These are phyloP conservation scores for Trichophyton equinum DNA, from an alignment of 2,329 filamentous ascomycete species.

Conservation along the genomic window DNA sequence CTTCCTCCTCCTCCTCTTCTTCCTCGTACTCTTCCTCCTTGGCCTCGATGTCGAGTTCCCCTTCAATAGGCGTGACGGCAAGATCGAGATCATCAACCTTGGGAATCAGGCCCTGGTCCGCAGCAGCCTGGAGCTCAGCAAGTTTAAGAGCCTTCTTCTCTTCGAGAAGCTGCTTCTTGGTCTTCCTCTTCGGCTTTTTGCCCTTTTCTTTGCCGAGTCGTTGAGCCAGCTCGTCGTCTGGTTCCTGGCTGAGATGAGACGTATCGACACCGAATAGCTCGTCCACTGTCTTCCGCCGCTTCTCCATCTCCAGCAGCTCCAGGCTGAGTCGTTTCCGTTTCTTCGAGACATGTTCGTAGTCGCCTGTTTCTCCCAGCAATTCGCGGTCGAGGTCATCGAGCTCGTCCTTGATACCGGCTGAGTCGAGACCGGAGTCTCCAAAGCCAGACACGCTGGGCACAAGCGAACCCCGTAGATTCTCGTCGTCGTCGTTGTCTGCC, in stretches of 20 bases:
- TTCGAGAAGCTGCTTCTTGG: constrained; percentile 64
- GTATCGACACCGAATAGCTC: constrained; percentile 57
- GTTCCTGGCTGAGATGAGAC: constrained; percentile 36
- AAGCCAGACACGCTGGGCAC: constrained; percentile 6
- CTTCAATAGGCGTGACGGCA: constrained; percentile 4
- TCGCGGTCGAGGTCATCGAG: constrained; percentile 20
- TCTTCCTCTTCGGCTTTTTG: constrained; percentile 56
- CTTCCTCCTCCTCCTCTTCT: constrained; percentile 11
- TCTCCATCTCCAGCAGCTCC: constrained; percentile 41
- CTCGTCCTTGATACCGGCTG: constrained; percentile 3
- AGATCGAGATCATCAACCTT: constrained; percentile 6
- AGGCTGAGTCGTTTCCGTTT: constrained; percentile 23
- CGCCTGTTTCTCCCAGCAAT: constrained; percentile 13
- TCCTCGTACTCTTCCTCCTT: constrained; percentile 12
- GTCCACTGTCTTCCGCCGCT: constrained; percentile 74
- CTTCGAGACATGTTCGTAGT: constrained; percentile 7
- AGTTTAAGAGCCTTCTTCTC: constrained; percentile 47
- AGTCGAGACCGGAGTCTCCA: not conserved
- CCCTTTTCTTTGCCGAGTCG: constrained; percentile 32
- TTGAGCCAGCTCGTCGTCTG: constrained; percentile 24
- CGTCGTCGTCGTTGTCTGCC: constrained; percentile 42
- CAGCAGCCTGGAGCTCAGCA: constrained; percentile 12
- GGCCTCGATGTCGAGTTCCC: constrained; percentile 8
- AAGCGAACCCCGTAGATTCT: constrained; percentile 22
- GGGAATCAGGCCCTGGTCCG: not conserved